Base-by-base conservation (phyloP, 2,329 filamentous ascomycete genomes). In the Botrytis porri region DNA sequence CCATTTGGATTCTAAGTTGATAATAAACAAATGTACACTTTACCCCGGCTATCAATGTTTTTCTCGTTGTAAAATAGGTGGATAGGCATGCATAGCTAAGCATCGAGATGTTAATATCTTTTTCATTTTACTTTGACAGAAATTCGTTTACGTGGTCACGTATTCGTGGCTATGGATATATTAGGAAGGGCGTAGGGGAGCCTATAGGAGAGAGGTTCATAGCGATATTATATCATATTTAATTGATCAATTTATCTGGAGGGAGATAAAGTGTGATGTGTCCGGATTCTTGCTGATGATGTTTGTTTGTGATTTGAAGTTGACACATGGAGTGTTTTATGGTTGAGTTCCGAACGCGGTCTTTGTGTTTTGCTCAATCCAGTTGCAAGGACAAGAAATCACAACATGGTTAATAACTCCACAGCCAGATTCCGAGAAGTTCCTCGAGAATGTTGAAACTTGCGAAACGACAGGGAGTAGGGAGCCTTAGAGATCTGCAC, bases 1-100 rank as follows among this genome's bases (percentile, higher is more conserved):
- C 90, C 90, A 2, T 92, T 92, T 81, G 90, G 90, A 59, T 92
- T 92, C 78, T 92, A 86, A 73, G 71, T 73, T 57, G 35, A 22
- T 41, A 61, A 60, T 32, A 63, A 32, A n/a, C 29, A 67, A 32
- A n/a, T 79, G 75, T 77, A 77, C 63, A 78, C 77, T 76, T 73
- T 62, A 73, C 67, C 18, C 67, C 73, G 69, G 72, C 71, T 75
- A 74, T 76, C 73, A 72, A 74, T 76, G 71, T 74, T 74, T 76
- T 29, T 43, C 64, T 73, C 75, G 51, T 70, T 79, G 78, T 79
- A 79, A 75, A 77, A 74, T 79, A 80, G 71, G 77, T 77, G 75
- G 70, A 59, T 60, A 71, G 67, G 73, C 76, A 72, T 79, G 72
- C 76, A 73, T 79, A 76, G 76, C 73, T 73, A 70, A 75, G 70